Evolutionary conservation across 2,329 filamentous ascomycete species (phyloP).

Genomic region (Lachnellula cervina): DNA sequence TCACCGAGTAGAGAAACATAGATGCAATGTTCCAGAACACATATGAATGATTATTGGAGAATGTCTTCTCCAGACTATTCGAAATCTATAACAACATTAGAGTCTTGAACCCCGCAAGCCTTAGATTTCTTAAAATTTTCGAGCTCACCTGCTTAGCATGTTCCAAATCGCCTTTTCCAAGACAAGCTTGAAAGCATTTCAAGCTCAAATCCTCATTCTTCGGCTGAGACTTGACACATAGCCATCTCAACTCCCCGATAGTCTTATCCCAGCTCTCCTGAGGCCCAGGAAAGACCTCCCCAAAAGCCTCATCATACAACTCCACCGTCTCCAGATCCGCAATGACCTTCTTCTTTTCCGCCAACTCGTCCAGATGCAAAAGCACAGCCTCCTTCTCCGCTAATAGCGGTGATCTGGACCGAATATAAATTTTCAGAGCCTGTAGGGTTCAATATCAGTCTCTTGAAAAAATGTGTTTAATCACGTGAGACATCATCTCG

Average conservation of each 20-base stretch:
- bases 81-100: constrained; percentile 25
- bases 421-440: constrained; percentile 32
- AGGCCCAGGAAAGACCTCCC: constrained; percentile 18
- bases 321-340: constrained; percentile 28
- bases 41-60: constrained; percentile 29
- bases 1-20: constrained; percentile 30
- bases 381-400: constrained; percentile 28
- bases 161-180: constrained; percentile 29
- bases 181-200: constrained; percentile 29
- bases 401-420: constrained; percentile 20
- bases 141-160: constrained; percentile 30
- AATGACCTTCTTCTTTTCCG: constrained; percentile 17
- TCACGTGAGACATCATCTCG: constrained; percentile 14
- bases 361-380: constrained; percentile 25
- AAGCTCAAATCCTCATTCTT: constrained; percentile 28
- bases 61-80: constrained; percentile 31
- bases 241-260: constrained; percentile 30
- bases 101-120: neutral
- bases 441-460: constrained; percentile 16
- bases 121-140: neutral
- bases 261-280: constrained; percentile 24
- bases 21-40: constrained; percentile 32
- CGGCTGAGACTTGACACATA: constrained; percentile 27
- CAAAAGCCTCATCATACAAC: constrained; percentile 29
- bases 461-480: neutral